Evolutionary conservation across 768 basidiomycete species (phyloP).

Genomic region (Mycena chlorophos): DNA sequence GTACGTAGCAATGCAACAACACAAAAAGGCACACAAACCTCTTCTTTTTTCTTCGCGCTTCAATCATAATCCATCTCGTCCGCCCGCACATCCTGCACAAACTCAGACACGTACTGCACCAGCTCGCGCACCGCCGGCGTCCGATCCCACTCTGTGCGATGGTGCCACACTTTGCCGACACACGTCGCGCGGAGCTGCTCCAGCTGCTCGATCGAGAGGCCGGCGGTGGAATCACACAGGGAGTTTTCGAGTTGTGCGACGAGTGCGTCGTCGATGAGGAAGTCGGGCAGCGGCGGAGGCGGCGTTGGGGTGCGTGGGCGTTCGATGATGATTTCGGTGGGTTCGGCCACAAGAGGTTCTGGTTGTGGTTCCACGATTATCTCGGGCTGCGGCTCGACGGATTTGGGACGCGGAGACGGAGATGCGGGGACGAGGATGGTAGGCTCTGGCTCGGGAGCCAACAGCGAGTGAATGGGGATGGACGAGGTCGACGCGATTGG

Average conservation of each 20-base stretch:
- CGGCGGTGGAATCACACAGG: slow-evolving; percentile 54
- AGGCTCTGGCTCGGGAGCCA: slow-evolving; percentile 12
- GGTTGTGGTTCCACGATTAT: slow-evolving; percentile 31
- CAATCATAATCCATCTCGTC: slow-evolving; percentile 7
- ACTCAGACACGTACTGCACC: slow-evolving; percentile 55
- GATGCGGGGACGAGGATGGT: slow-evolving; percentile 25
- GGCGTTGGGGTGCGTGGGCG: slow-evolving; percentile 41
- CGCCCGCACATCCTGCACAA: slow-evolving; percentile 60
- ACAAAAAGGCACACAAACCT: neutral
- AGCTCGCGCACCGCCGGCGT: slow-evolving; percentile 62
- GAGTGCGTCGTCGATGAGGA: slow-evolving; percentile 57
- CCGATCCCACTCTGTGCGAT: slow-evolving; percentile 82
- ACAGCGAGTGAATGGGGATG: slow-evolving; percentile 11
- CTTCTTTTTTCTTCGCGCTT: neutral
- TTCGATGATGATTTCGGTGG: slow-evolving; percentile 50
- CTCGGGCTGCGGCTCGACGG: slow-evolving; percentile 22
- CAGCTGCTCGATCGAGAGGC: slow-evolving; percentile 81
- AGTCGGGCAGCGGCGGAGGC: slow-evolving; percentile 75
- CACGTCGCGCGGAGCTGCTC: slow-evolving; percentile 90
- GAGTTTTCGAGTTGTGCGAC: slow-evolving; percentile 50
- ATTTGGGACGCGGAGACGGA: slow-evolving; percentile 24
- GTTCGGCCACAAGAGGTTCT: slow-evolving; percentile 6
- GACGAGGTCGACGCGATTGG: slow-evolving; percentile 12
- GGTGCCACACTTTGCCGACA: slow-evolving; percentile 80
- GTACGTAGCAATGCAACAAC: neutral